phyloP scores from a whole-genome alignment of 306 rosid species.

The Glycine soja region DNA sequence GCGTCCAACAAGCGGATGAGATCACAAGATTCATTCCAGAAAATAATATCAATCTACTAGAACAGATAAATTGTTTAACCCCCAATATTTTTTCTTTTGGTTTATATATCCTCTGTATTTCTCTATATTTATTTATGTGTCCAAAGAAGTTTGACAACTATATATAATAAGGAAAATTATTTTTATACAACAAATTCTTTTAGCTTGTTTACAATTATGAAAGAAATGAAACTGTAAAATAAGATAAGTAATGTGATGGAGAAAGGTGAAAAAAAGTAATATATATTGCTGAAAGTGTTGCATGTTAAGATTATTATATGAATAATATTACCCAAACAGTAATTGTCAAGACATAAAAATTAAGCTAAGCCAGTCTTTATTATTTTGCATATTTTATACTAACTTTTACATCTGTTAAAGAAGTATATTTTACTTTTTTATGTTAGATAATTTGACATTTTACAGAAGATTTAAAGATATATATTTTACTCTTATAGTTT shows the following conservation, averaged over 20 bases:
- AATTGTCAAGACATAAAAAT: not conserved
- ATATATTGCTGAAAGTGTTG: not conserved
- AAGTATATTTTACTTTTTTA: not conserved
- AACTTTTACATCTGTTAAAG: not conserved
- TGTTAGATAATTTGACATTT: not conserved
- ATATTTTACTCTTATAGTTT: not conserved
- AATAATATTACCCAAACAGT: not conserved
- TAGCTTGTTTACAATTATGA: not conserved
- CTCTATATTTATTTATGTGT: no score
- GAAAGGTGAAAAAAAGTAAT: no score
- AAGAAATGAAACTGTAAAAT: not conserved
- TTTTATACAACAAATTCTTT: not conserved
- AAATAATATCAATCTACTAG: not conserved
- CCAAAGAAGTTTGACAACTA: not conserved
- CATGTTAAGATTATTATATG: not conserved
- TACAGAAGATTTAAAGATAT: not conserved
- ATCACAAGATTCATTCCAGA: no score
- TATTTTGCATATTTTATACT: not conserved
- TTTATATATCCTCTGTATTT: not conserved
- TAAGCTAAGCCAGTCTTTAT: not conserved
- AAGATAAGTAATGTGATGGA: no score
- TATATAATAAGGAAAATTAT: not conserved
- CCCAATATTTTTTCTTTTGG: not conserved
- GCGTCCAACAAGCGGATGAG: no score
- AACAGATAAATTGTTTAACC: not conserved